Conservation (phyloP, 2,329 filamentous ascomycete genomes). For the Fonsecaea monophora region DNA sequence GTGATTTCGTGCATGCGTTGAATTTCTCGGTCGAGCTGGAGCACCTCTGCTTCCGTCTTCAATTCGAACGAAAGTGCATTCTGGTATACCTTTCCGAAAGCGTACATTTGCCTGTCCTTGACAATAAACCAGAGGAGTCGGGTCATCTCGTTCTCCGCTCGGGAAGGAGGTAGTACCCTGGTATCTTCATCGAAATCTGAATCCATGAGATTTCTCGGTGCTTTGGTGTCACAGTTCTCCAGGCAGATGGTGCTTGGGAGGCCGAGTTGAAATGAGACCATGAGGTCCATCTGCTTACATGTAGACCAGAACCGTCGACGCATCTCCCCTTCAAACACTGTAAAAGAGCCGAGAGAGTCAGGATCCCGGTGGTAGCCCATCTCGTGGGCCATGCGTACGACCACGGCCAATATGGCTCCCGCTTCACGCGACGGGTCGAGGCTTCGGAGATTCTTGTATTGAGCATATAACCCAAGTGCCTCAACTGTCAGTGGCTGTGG, state of each 20-base stretch:
- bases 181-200: slow-evolving; percentile 64
- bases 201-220: slow-evolving; percentile 67
- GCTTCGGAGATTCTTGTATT: slow-evolving; percentile 60
- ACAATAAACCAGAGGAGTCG: slow-evolving; percentile 44
- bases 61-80: slow-evolving; percentile 41
- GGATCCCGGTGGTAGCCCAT: slow-evolving; percentile 67
- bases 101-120: slow-evolving; percentile 41
- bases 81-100: slow-evolving; percentile 41
- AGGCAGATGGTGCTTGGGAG: slow-evolving; percentile 66
- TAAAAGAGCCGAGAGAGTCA: slow-evolving; percentile 45
- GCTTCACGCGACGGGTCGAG: slow-evolving; percentile 62
- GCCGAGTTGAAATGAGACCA: slow-evolving; percentile 69
- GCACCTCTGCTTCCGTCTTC: slow-evolving; percentile 30
- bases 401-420: slow-evolving; percentile 61
- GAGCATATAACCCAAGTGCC: slow-evolving; percentile 50
- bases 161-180: slow-evolving; percentile 58
- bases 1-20: slow-evolving; percentile 35
- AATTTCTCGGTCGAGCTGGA: slow-evolving; percentile 39
- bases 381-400: slow-evolving; percentile 65
- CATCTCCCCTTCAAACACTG: slow-evolving; percentile 64
- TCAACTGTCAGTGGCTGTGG: slow-evolving; percentile 37
- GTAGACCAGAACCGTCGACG: slow-evolving; percentile 51
- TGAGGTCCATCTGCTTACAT: slow-evolving; percentile 62
- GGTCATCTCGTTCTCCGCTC: slow-evolving; percentile 58
- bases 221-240: slow-evolving; percentile 64